Base-by-base conservation (phyloP, 495 filamentous ascomycete genomes). In the Filosporella fistucella region DNA sequence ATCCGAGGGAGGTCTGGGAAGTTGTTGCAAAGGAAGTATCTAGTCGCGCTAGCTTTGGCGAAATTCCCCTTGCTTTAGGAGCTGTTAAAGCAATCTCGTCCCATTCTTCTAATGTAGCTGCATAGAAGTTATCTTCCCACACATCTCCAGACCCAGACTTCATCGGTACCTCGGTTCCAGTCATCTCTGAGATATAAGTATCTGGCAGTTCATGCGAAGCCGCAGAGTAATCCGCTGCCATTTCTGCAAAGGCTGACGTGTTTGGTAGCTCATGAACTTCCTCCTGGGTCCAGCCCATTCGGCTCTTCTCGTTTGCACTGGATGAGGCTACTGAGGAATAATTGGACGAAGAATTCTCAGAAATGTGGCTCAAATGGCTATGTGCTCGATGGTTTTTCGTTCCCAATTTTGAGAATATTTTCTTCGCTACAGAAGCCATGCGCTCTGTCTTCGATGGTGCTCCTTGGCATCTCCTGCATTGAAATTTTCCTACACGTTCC, bases 351-450 rank as follows among this genome's bases (percentile, higher is more conserved):
- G 24, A n/a, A 12, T n/a, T 2, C 36, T 44, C 16, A 20, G 29
- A 10, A 16, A 23, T 18, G 22, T 35, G 25, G 35, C 21, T 25
- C 6, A 29, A 36, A 14, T 29, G 40, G 8, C 52, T 44, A 4
- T 38, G 28, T n/a, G n/a, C n/a, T 6, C 43, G 34, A 45, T 53
- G 30, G 17, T 35, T 17, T 36, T 47, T 52, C n/a, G 50, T 20
- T 28, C 57, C 57, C 6, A 59, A 42, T 21, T 45, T 51, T 2
- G 52, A 54, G 28, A 59, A 59, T 16, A 59, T 56, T 24, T 46
- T 56, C 42, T 56, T 59, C 6, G 57, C 57, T 9, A 53, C 53
- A 2, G 52, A 56, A 11, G 52, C 44, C 21, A 59, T 32, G 8
- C 56, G 49, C 29, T 59, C 56, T 14, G 52, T 47, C 25, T 33